These are phyloP conservation scores for Westerdykella sp. DNA, from an alignment of 2,329 filamentous ascomycete species.

Conservation along the genomic window DNA sequence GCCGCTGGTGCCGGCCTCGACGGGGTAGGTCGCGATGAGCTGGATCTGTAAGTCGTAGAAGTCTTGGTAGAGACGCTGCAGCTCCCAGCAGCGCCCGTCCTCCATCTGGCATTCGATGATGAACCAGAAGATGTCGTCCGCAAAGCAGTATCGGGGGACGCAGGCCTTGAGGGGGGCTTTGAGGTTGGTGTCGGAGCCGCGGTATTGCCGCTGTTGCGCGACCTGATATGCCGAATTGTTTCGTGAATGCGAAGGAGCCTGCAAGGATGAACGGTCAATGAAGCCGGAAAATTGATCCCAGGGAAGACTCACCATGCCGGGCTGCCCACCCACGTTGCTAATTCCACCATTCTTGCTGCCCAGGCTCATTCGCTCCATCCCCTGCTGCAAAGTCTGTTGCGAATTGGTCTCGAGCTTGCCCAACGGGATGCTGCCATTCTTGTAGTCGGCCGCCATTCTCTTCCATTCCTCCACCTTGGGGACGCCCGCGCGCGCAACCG, in stretches of 20 bases:
- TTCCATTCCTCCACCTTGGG: constrained; percentile 98
- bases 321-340: constrained; percentile 19
- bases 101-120: constrained; percentile 88
- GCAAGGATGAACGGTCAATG: constrained; percentile 9
- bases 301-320: constrained; percentile 28
- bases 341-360: constrained; percentile 36
- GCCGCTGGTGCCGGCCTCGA: constrained; percentile 82
- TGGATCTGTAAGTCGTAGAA: constrained; percentile 99
- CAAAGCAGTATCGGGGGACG: constrained; percentile 90
- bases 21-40: constrained; percentile 82
- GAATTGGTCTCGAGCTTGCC: constrained; percentile 69
- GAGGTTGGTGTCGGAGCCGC: constrained; percentile 41
- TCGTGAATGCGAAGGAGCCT: constrained; percentile 27
- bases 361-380: constrained; percentile 72
- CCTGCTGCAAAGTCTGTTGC: constrained; percentile 48
- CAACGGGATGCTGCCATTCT: constrained; percentile 95
- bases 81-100: constrained; percentile 85
- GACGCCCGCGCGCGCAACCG: constrained; percentile 81
- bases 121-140: constrained; percentile 98
- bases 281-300: constrained; percentile 9
- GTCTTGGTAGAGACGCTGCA: constrained; percentile 93
- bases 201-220: constrained; percentile 37
- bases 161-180: constrained; percentile 74
- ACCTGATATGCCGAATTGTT: constrained; percentile 36
- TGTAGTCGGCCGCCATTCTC: constrained; percentile 98